Conservation (phyloP, 106 monocot genomes). For the Acanthochlamys bracteata region DNA sequence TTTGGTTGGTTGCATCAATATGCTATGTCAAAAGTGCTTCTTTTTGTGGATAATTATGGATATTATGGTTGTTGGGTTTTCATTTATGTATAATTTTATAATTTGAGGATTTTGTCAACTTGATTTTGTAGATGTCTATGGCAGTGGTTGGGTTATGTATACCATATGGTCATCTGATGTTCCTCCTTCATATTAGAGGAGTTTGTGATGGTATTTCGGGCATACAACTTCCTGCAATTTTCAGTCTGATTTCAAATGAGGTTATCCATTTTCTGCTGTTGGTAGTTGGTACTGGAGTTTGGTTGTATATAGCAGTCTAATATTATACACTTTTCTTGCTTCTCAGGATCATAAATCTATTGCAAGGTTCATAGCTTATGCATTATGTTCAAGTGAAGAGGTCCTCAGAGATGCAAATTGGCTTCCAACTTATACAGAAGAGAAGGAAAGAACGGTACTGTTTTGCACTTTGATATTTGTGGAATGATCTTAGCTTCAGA, state of each 20-base stretch:
- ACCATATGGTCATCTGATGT: too few species aligned
- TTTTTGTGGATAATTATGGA: too few species aligned
- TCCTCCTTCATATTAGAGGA: too few species aligned
- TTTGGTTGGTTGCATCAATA: background rate
- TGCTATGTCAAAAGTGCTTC: background rate
- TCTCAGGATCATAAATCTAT: conserved; percentile 71
- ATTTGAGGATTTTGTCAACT: too few species aligned
- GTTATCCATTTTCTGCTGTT: too few species aligned
- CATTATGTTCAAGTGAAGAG: conserved; percentile 83
- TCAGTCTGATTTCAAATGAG: too few species aligned
- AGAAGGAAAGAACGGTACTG: conserved; percentile 82
- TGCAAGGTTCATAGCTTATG: conserved; percentile 87
- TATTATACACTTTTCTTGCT: background rate
- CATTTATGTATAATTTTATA: too few species aligned
- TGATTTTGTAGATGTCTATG: too few species aligned
- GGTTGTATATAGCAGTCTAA: background rate
- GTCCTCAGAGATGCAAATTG: conserved; percentile 96
- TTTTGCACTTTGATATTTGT: background rate
- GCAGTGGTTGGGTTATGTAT: too few species aligned
- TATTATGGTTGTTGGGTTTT: too few species aligned
- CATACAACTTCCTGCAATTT: too few species aligned
- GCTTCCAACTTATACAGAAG: conserved; percentile 47
- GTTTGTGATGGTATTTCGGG: too few species aligned
- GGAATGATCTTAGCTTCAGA: conserved; percentile 2
- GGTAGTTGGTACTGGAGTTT: background rate